Conservation (phyloP, 495 filamentous ascomycete species). For the Daldinia bambusicola region DNA sequence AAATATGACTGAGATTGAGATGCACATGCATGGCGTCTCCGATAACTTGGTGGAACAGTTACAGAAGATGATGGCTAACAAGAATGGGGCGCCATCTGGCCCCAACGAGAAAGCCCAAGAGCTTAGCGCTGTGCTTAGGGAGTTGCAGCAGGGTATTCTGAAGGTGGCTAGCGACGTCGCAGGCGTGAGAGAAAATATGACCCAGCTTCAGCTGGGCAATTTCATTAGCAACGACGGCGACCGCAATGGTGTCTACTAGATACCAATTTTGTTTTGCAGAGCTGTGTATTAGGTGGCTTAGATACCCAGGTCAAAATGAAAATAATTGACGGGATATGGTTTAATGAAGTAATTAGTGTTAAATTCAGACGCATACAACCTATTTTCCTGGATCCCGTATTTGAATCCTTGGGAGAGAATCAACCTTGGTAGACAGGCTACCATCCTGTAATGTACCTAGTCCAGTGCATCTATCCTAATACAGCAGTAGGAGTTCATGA, state of each 20-base stretch:
- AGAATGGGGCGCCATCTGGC: constrained; percentile 56
- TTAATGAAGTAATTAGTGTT: neutral
- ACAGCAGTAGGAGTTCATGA: too few species aligned
- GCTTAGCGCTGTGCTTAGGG: constrained; percentile 73
- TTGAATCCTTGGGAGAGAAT: neutral
- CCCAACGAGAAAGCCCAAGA: constrained; percentile 57
- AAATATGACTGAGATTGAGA: constrained; percentile 83
- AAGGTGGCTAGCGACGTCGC: constrained; percentile 79
- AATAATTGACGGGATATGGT: neutral
- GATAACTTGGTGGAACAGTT: constrained; percentile 73
- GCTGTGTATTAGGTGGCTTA: constrained; percentile 16
- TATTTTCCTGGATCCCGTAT: neutral
- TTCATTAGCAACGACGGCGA: constrained; percentile 51
- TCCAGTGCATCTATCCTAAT: too few species aligned
- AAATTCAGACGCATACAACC: neutral
- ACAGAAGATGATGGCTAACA: constrained; percentile 69
- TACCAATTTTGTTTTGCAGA: neutral
- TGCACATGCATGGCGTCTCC: constrained; percentile 81
- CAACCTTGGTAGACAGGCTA: neutral
- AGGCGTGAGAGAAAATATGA: constrained; percentile 73
- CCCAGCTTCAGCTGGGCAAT: constrained; percentile 70
- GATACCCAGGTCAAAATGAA: constrained; percentile 19
- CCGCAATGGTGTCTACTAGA: constrained; percentile 45
- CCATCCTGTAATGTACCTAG: too few species aligned
- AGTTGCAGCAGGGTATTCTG: constrained; percentile 82